Conservation (phyloP, 768 basidiomycete species). For the Pleurotus ostreatus region DNA sequence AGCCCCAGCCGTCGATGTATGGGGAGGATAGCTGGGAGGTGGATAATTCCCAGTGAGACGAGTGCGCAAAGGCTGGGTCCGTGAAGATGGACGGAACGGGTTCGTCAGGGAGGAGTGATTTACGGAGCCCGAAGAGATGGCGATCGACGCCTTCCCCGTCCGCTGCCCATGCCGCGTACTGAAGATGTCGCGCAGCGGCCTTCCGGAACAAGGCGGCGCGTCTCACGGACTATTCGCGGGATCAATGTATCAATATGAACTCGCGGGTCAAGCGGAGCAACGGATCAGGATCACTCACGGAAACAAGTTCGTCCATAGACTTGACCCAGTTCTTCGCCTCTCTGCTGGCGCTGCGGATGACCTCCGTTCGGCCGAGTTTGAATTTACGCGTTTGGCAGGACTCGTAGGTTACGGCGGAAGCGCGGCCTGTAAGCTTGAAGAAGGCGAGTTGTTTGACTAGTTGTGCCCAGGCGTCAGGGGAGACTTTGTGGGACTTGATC, state of each 20-base stretch:
- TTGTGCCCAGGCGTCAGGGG: slow-evolving; percentile 95
- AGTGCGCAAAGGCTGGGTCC: slow-evolving; percentile 65
- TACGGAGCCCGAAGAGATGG: slow-evolving; percentile 92
- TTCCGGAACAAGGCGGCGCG: slow-evolving; percentile 60
- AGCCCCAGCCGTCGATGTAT: slow-evolving; percentile 94
- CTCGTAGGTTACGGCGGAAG: slow-evolving; percentile 84
- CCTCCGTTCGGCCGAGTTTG: slow-evolving; percentile 89
- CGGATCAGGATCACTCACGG: slow-evolving; percentile 30
- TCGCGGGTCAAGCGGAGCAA: background rate
- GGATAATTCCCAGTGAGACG: slow-evolving; percentile 88
- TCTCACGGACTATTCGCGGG: slow-evolving; percentile 47
- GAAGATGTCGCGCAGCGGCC: slow-evolving; percentile 79
- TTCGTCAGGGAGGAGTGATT: slow-evolving; percentile 50
- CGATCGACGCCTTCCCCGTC: slow-evolving; percentile 94
- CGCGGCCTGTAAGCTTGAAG: slow-evolving; percentile 70
- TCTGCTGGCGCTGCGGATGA: slow-evolving; percentile 80
- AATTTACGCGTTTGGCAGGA: slow-evolving; percentile 92
- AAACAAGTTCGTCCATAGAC: slow-evolving; percentile 70
- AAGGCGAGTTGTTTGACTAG: slow-evolving; percentile 95
- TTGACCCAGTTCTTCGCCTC: slow-evolving; percentile 86
- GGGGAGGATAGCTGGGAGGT: slow-evolving; percentile 83
- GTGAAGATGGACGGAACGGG: slow-evolving; percentile 66
- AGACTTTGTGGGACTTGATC: slow-evolving; percentile 79
- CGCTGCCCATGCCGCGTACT: slow-evolving; percentile 88
- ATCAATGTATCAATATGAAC: background rate